A percentile compares a stretch with the other conserved stretches of the same genome.
Conservation (phyloP, 768 basidiomycete genomes). For the Lactarius deliciosus region DNA sequence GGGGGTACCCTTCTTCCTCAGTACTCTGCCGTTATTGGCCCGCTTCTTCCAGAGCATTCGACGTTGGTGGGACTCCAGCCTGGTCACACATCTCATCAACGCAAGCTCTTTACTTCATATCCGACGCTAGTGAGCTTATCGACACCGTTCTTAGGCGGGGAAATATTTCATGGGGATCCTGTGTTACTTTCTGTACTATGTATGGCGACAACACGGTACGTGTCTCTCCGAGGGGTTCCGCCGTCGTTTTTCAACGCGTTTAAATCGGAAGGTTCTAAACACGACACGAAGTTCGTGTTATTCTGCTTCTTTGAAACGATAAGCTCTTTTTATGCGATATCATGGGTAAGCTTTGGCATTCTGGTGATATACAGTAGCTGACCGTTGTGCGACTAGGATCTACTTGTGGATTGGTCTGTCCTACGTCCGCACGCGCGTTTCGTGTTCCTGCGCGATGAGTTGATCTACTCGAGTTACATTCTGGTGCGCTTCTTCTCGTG, state of each 20-base stretch:
- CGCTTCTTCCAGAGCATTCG: slow-evolving; percentile 86
- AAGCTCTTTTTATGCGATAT: slow-evolving; percentile 66
- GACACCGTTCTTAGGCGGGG: slow-evolving; percentile 57
- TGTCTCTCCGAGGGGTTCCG: slow-evolving; percentile 3
- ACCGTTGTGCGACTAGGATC: slow-evolving; percentile 51
- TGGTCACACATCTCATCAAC: slow-evolving; percentile 82
- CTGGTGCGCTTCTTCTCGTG: slow-evolving; percentile 43
- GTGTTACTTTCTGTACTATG: slow-evolving; percentile 64
- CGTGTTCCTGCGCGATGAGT: slow-evolving; percentile 66
- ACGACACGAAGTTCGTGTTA: slow-evolving; percentile 55
- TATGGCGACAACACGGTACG: slow-evolving; percentile 72
- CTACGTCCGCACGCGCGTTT: slow-evolving; percentile 55
- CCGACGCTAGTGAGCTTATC: slow-evolving; percentile 1
- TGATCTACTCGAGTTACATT: slow-evolving; percentile 67
- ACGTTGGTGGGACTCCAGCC: slow-evolving; percentile 78
- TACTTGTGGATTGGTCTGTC: slow-evolving; percentile 91
- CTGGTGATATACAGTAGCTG: not conserved
- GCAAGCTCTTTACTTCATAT: slow-evolving; percentile 42
- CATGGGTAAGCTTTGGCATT: slow-evolving; percentile 61
- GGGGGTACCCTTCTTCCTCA: slow-evolving; percentile 60
- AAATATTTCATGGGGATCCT: slow-evolving; percentile 76
- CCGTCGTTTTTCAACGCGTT: not conserved
- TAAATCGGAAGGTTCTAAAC: slow-evolving; percentile 36
- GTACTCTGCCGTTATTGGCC: slow-evolving; percentile 64
- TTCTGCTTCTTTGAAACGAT: slow-evolving; percentile 66